A percentile compares a stretch with the other conserved stretches of the same genome.
These are phyloP conservation scores for Sarocladium strictum DNA, from an alignment of 2,329 filamentous ascomycete species.

Conservation along the genomic window DNA sequence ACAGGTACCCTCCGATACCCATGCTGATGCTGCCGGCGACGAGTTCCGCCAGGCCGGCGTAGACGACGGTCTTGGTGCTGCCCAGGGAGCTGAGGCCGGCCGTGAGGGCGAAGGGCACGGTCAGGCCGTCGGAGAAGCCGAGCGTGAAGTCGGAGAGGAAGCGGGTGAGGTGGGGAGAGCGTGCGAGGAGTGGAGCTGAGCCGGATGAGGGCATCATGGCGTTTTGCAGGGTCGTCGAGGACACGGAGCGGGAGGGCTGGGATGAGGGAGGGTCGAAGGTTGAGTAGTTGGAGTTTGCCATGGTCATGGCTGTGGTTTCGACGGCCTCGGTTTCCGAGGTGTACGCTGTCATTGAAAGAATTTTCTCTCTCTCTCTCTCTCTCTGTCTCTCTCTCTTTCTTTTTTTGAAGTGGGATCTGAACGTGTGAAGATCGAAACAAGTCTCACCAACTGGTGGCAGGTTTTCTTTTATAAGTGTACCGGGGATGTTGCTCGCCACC, in stretches of 20 bases:
- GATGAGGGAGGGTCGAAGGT: not conserved
- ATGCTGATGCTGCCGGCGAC: slow-evolving; percentile 68
- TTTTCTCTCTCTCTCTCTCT: no score
- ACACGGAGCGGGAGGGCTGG: not conserved
- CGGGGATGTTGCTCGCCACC: no score
- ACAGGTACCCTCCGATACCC: slow-evolving; percentile 66
- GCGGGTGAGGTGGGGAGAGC: slow-evolving; percentile 19
- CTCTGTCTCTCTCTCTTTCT: no score
- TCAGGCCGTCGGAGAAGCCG: slow-evolving; percentile 68
- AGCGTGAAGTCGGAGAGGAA: slow-evolving; percentile 63
- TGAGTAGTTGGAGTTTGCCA: slow-evolving; percentile 3
- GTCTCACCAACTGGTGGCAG: no score
- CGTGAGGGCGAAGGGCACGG: slow-evolving; percentile 68
- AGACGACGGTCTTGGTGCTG: slow-evolving; percentile 56
- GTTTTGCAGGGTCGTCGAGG: not conserved
- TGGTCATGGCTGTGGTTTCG: not conserved
- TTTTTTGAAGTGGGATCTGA: no score
- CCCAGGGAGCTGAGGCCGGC: slow-evolving; percentile 60
- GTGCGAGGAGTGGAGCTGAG: not conserved
- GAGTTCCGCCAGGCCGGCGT: slow-evolving; percentile 64
- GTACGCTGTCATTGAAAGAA: no score
- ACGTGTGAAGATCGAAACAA: no score
- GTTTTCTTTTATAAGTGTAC: no score
- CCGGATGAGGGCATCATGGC: not conserved
- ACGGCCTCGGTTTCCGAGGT: no score